Base-by-base conservation (phyloP, 202 grass and related monocot genomes). In the Elaeis oleifera region DNA sequence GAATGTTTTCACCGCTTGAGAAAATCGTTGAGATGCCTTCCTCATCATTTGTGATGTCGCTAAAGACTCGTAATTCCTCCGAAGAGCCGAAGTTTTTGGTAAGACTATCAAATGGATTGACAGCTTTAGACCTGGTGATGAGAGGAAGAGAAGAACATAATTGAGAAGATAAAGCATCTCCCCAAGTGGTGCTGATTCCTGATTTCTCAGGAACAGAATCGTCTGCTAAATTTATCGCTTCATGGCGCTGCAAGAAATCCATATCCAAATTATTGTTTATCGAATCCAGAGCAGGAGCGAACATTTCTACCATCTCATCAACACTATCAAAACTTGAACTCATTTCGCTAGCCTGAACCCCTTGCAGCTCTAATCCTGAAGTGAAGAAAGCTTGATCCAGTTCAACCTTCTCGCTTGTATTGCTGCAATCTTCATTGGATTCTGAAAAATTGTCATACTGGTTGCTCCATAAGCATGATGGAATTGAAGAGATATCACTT, bases 401-500 rank as follows among this genome's bases (percentile, higher is more conserved):
- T 25, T 64, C 58, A n/a, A 54, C n/a, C 17, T 78, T 65, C 3
- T 39, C 58, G 5, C 59, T 62, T 53, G 64, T 64, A 16, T 51
- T 54, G 0, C 59, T 44, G 31, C 58, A 78, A 36, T 57, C 70
- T 64, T 53, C 67, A 22, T 65, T 78, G 13, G 67, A 56, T 71
- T 78, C 75, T 2, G 66, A 65, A 21, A 78, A 71, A 61, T 71
- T 78, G 27, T 78, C 59, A 1, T 78, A 78, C 20, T 71, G 66
- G 53, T 56, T 64, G 59, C 52, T 71, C n/a, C 67, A 70, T 25
- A 78, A n/a, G 49, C 59, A 78, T 51, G 31, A 23, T 3, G 75
- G 59, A 39, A 71, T 71, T 8, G 53, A 70, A 22, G 58, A 44
- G 36, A 44, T 71, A 25, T 78, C 66, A 24, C 5, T 64, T 65